phyloP scores from a whole-genome alignment of 306 rosid species.

The Ceratonia siliqua region DNA sequence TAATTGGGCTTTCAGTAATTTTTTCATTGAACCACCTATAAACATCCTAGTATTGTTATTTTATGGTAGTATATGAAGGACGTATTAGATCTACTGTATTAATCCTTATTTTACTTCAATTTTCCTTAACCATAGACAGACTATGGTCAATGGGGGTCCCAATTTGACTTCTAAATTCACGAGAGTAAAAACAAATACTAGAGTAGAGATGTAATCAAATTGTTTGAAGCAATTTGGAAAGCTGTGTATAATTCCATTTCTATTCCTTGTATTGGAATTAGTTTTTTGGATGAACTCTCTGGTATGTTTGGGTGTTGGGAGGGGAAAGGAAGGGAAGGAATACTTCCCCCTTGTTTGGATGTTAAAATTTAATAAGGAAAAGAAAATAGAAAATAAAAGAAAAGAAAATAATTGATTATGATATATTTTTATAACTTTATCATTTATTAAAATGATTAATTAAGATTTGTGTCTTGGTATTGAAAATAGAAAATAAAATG shows the following conservation, averaged over 20 bases:
- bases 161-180: background rate
- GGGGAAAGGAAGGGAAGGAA: too few species aligned
- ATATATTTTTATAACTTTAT: too few species aligned
- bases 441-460: too few species aligned
- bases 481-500: too few species aligned
- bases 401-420: too few species aligned
- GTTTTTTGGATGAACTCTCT: background rate
- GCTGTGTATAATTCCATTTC: background rate
- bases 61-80: background rate
- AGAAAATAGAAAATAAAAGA: too few species aligned
- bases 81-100: background rate
- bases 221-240: background rate
- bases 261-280: background rate
- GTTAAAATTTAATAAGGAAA: too few species aligned
- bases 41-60: background rate
- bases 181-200: background rate
- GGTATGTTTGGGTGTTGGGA: too few species aligned
- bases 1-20: background rate
- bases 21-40: background rate
- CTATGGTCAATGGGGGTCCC: background rate
- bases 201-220: background rate
- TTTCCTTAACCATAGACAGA: background rate
- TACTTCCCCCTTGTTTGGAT: too few species aligned
- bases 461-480: too few species aligned
- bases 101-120: background rate